These are phyloP conservation scores for Stromatinia cepivora DNA, from an alignment of 2,329 filamentous ascomycete species.

Conservation along the genomic window DNA sequence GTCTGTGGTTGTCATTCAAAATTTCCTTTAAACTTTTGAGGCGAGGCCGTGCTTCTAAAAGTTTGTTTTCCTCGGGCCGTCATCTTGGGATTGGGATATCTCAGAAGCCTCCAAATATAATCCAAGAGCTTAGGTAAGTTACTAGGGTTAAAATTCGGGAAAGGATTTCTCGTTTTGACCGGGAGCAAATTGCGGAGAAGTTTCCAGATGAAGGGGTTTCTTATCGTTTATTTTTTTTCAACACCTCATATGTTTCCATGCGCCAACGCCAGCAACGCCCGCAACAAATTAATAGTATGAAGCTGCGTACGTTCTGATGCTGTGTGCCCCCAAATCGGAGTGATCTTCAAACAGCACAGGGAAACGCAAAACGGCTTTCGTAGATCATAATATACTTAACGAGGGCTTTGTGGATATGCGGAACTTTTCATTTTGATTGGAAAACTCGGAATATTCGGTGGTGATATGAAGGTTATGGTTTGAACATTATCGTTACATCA, in stretches of 20 bases:
- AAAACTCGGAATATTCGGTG: neutral
- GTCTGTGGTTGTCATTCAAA: neutral
- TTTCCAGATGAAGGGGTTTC: neutral
- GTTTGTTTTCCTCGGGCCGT: neutral
- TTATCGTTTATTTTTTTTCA: neutral
- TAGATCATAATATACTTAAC: conserved; percentile 21
- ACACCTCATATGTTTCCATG: neutral
- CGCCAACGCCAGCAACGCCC: neutral
- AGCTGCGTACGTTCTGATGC: conserved; percentile 9
- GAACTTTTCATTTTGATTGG: neutral
- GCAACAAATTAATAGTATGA: conserved; percentile 2
- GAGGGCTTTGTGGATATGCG: neutral
- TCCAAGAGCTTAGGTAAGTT: too few relatives aligned
- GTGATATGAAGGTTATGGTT: conserved; percentile 2
- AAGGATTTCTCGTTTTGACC: neutral
- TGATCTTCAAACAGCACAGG: conserved; percentile 3
- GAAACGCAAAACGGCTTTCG: conserved; percentile 15
- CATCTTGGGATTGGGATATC: neutral
- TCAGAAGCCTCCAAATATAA: neutral
- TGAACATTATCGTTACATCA: neutral
- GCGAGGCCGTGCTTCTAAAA: neutral
- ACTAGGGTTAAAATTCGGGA: neutral
- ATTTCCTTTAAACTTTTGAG: conserved; percentile 13
- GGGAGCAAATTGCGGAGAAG: neutral
- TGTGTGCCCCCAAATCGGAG: conserved; percentile 10